These are phyloP conservation scores for Hansfordia pulvinata DNA, from an alignment of 2,329 filamentous ascomycete species.

Conservation along the genomic window DNA sequence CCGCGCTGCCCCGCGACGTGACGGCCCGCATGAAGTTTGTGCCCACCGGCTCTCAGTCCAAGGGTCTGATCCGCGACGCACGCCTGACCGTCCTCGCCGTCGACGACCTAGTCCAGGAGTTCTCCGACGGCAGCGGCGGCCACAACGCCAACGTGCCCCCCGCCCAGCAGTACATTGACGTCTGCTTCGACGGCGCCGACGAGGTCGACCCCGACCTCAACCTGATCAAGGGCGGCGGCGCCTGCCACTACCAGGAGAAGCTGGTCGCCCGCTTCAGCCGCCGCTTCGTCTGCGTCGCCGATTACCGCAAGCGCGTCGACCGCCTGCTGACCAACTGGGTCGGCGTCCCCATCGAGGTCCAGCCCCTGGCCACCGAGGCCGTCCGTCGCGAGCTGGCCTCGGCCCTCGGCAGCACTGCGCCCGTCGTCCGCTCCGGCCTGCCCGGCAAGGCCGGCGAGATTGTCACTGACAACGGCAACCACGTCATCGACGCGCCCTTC, in stretches of 20 bases:
- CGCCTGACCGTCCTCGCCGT: conserved; percentile 68
- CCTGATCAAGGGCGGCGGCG: conserved; percentile 94
- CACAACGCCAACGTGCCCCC: conserved; percentile 24
- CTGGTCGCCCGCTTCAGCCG: conserved; percentile 74
- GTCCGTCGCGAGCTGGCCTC: conserved; percentile 61
- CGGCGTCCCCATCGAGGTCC: conserved; percentile 83
- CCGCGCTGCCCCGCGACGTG: conserved; percentile 37
- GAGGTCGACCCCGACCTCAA: conserved; percentile 93
- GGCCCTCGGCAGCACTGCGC: conserved; percentile 59
- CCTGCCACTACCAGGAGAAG: conserved; percentile 97
- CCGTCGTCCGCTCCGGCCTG: conserved; percentile 58
- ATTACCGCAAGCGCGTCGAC: conserved; percentile 78
- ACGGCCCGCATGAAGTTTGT: conserved; percentile 65
- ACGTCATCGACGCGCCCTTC: conserved; percentile 89
- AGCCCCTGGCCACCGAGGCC: conserved; percentile 66
- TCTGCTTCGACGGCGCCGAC: conserved; percentile 92
- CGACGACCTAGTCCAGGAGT: conserved; percentile 53
- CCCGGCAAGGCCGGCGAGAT: conserved; percentile 72
- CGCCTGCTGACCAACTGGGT: conserved; percentile 68
- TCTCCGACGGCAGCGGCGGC: no score
- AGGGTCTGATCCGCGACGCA: conserved; percentile 69
- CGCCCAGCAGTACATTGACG: conserved; percentile 53
- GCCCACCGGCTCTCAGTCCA: conserved; percentile 84
- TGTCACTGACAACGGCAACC: conserved; percentile 70
- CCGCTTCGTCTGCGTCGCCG: conserved; percentile 81